phyloP scores from a whole-genome alignment of 352 stramenopile genomes.

The Phytophthora hibernalis region DNA sequence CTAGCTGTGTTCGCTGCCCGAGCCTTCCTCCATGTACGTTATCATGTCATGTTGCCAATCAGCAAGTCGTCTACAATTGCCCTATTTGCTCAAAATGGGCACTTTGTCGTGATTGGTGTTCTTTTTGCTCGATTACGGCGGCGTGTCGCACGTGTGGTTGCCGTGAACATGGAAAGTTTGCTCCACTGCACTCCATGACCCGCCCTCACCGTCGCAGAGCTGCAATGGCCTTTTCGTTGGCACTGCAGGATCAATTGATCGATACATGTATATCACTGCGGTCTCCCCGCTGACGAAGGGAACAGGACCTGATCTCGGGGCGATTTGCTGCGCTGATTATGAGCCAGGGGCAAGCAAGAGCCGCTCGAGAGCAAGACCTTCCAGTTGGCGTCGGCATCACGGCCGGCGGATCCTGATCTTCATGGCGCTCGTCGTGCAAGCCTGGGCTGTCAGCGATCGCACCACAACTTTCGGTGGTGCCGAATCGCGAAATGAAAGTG shows the following conservation, averaged over 20 bases:
- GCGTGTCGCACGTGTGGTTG: neutral
- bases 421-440: neutral
- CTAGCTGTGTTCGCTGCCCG: too few species aligned
- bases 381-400: too few species aligned
- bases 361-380: too few species aligned
- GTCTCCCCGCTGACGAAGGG: neutral
- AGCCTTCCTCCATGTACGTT: too few species aligned
- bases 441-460: too few species aligned
- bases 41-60: too few species aligned
- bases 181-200: neutral
- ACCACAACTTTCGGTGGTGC: too few species aligned
- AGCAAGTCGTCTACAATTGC: neutral
- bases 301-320: neutral
- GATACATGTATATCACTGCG: too few species aligned
- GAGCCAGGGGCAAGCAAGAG: neutral
- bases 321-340: slow-evolving; percentile 11
- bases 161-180: neutral
- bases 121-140: neutral
- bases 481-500: too few species aligned
- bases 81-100: neutral
- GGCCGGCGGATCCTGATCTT: too few species aligned
- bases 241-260: neutral
- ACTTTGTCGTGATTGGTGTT: neutral
- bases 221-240: neutral
- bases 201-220: neutral